These are phyloP conservation scores for Cladosporium phlei DNA, from an alignment of 2,329 filamentous ascomycete genomes.

Conservation along the genomic window DNA sequence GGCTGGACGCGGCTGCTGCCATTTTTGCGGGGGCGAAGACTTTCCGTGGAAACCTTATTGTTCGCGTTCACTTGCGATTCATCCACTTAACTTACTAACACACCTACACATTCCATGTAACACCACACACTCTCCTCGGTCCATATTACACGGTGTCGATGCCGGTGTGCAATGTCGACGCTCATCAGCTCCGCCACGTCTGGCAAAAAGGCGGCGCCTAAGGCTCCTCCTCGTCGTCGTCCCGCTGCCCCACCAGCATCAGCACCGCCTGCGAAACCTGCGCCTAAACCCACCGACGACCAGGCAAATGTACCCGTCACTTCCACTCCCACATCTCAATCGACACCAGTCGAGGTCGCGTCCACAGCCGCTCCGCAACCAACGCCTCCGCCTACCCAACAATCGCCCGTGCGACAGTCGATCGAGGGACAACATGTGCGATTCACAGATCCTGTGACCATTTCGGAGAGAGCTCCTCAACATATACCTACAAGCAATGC, in stretches of 20 bases:
- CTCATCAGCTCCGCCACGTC: constrained; percentile 52
- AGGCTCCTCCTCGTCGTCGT: constrained; percentile 42
- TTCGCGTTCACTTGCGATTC: too few species aligned
- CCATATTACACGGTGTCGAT: too few species aligned
- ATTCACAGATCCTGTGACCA: constrained; percentile 12
- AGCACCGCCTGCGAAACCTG: constrained; percentile 16
- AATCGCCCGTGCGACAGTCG: constrained; percentile 5
- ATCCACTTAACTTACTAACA: background rate
- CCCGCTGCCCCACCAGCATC: constrained; percentile 8
- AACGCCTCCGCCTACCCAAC: constrained; percentile 13
- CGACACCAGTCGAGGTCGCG: constrained; percentile 15
- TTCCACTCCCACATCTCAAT: constrained; percentile 13
- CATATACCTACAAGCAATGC: background rate
- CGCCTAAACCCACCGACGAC: constrained; percentile 14
- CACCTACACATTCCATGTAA: too few species aligned
- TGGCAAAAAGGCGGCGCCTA: constrained; percentile 47
- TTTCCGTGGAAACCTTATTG: too few species aligned
- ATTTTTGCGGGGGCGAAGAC: too few species aligned
- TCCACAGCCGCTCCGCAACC: constrained; percentile 17
- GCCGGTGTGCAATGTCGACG: constrained; percentile 35
- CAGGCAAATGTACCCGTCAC: background rate
- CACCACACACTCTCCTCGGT: background rate
- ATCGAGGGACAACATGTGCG: constrained; percentile 13
- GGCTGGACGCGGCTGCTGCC: too few species aligned
- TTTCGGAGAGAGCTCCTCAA: background rate